These are phyloP conservation scores for Haplographium delicatum DNA, from an alignment of 495 filamentous ascomycete genomes.

Conservation along the genomic window DNA sequence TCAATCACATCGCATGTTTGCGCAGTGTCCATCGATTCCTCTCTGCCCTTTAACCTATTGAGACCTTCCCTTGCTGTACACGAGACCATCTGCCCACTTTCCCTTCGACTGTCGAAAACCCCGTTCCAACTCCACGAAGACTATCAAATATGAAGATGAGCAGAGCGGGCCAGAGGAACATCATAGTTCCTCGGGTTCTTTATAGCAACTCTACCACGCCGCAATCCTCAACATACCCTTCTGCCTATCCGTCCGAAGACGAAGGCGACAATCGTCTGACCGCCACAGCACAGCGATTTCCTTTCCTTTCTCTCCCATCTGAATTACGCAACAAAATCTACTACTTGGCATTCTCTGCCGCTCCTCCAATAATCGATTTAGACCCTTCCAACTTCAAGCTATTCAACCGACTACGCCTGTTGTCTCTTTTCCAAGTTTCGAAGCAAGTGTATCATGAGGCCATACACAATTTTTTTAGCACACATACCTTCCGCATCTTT, in stretches of 20 bases:
- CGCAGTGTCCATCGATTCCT: not conserved
- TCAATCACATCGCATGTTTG: slow-evolving; percentile 8
- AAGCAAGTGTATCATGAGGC: slow-evolving; percentile 66
- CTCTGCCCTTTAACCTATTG: not conserved
- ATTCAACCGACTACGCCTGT: slow-evolving; percentile 37
- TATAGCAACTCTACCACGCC: slow-evolving; percentile 13
- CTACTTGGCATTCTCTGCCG: slow-evolving; percentile 50
- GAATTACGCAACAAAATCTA: slow-evolving; percentile 75
- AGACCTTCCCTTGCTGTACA: not conserved
- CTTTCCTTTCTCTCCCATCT: slow-evolving; percentile 70
- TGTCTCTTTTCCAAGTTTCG: slow-evolving; percentile 51
- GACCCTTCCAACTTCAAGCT: slow-evolving; percentile 59
- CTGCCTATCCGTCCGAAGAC: slow-evolving; percentile 39
- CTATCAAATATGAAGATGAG: slow-evolving; percentile 1
- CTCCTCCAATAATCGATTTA: slow-evolving; percentile 59
- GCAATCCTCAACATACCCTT: slow-evolving; percentile 36
- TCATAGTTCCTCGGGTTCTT: not conserved
- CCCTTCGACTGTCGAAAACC: not conserved
- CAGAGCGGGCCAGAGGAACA: not conserved
- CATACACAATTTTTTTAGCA: slow-evolving; percentile 66
- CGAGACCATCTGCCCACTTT: slow-evolving; percentile 3
- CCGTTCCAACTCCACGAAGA: not conserved
- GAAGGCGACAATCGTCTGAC: slow-evolving; percentile 28
- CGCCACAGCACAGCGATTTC: slow-evolving; percentile 41
- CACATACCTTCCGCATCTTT: slow-evolving; percentile 73